Percentiles rank a stretch among this genome's conserved stretches.
Evolutionary conservation across 2,329 filamentous ascomycete species (phyloP).

Genomic region (Colletotrichum sublineola): DNA sequence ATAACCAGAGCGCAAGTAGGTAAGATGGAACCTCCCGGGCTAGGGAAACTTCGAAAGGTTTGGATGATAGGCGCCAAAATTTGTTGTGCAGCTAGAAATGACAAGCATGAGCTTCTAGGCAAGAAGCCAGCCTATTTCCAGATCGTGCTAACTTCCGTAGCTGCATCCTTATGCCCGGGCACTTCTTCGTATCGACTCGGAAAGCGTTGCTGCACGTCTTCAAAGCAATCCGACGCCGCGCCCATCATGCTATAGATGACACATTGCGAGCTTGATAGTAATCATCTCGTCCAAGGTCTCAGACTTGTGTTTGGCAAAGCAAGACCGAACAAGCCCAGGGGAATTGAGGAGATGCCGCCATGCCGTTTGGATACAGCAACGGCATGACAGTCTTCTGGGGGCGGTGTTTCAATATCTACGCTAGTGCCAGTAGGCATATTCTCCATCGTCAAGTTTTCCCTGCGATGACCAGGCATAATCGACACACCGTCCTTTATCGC

Average conservation of each 20-base stretch:
- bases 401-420: background rate
- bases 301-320: background rate
- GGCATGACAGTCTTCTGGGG: background rate
- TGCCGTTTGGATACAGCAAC: background rate
- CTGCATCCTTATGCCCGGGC: background rate
- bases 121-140: background rate
- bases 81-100: conserved; percentile 12
- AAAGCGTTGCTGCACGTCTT: background rate
- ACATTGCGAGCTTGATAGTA: background rate
- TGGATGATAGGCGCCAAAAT: conserved; percentile 3
- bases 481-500: background rate
- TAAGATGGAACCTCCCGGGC: background rate
- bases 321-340: background rate
- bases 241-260: background rate
- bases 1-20: background rate
- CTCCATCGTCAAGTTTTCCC: background rate
- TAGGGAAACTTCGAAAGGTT: background rate
- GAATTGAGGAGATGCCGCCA: background rate
- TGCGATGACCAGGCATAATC: background rate
- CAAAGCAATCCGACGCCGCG: background rate
- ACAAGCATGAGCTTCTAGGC: background rate
- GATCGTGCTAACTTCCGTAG: background rate
- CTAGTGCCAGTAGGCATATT: background rate
- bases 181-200: background rate
- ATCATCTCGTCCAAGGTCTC: background rate